phyloP scores from a whole-genome alignment of 352 stramenopile species.

The Phytophthora tubulina region DNA sequence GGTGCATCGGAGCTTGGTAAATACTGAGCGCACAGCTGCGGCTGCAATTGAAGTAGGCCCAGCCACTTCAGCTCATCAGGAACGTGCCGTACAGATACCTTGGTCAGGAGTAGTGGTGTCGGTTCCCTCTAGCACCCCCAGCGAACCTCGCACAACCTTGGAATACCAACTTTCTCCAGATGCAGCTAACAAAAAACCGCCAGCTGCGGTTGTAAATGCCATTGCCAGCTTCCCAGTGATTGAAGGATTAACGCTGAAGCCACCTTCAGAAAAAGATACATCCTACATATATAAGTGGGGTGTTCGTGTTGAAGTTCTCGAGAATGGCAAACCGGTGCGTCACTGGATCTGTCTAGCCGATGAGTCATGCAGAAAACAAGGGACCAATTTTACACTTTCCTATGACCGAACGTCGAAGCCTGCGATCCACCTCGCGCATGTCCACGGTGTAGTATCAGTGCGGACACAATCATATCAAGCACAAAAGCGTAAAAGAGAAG shows the following conservation, averaged over 20 bases:
- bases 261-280: slow-evolving; percentile 1
- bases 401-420: slow-evolving; percentile 1
- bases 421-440: background rate
- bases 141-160: no score
- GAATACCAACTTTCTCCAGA: no score
- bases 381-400: slow-evolving; percentile 2
- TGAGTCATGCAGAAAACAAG: background rate
- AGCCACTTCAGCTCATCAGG: no score
- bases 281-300: slow-evolving; percentile 10
- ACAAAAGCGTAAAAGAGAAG: slow-evolving; percentile 2
- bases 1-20: no score
- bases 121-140: no score
- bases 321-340: background rate
- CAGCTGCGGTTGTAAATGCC: background rate
- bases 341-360: slow-evolving; percentile 1
- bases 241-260: background rate
- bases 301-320: slow-evolving; percentile 1
- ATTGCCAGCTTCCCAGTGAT: background rate
- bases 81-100: no score
- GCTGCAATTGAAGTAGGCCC: no score
- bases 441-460: slow-evolving; percentile 1
- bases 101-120: no score
- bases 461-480: background rate
- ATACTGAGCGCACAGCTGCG: no score
- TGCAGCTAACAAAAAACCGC: background rate